Conservation (phyloP, 257 asterid genomes). For the Solanum ossicruentum region DNA sequence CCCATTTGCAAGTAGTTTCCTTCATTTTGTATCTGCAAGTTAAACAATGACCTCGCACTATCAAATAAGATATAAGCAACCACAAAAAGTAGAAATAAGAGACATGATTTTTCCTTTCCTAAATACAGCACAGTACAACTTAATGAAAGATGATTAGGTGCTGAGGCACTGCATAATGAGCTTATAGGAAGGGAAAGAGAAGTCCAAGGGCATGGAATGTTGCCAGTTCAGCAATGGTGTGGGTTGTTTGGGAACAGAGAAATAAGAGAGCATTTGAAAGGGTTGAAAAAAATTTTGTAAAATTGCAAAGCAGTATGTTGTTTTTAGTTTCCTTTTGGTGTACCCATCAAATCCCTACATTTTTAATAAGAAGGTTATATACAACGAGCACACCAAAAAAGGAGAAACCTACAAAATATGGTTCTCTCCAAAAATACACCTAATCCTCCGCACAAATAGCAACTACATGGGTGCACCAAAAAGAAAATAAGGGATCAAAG, state of each 20-base stretch:
- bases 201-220: not conserved
- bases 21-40: conserved; percentile 63
- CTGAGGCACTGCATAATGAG: not conserved
- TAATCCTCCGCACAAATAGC: too few relatives aligned
- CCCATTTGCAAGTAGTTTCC: conserved; percentile 48
- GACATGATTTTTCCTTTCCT: not conserved
- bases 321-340: not conserved
- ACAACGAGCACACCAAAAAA: not conserved
- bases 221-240: not conserved
- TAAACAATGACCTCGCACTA: not conserved
- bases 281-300: not conserved
- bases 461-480: too few relatives aligned
- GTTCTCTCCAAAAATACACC: too few relatives aligned
- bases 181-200: not conserved
- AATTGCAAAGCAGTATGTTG: not conserved
- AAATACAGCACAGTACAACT: not conserved
- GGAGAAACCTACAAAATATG: too few relatives aligned
- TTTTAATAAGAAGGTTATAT: not conserved
- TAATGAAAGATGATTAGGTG: not conserved
- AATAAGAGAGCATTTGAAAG: not conserved
- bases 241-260: not conserved
- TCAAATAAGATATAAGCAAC: not conserved
- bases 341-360: not conserved
- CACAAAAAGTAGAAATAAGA: not conserved
- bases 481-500: too few relatives aligned